These are phyloP conservation scores for Fusarium sp. DNA, from an alignment of 2,329 filamentous ascomycete genomes.

Conservation along the genomic window DNA sequence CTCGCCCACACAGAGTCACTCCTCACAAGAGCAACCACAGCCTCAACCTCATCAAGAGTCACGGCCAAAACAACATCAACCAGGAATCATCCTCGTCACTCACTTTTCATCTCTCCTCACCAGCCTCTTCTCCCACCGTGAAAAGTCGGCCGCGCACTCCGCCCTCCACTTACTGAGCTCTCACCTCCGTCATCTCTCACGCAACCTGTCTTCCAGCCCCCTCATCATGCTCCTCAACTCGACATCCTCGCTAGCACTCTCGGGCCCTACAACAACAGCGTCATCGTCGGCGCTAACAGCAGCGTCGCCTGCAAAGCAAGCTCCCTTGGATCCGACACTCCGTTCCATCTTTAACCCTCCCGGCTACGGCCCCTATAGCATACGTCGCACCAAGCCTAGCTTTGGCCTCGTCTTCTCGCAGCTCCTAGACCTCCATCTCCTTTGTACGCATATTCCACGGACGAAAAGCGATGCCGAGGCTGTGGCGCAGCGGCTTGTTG, in stretches of 20 bases:
- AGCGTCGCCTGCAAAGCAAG: slow-evolving; percentile 18
- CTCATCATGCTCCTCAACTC: slow-evolving; percentile 72
- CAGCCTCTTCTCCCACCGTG: slow-evolving; percentile 66
- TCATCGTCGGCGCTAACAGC: slow-evolving; percentile 11
- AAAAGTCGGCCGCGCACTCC: slow-evolving; percentile 64
- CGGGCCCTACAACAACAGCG: slow-evolving; percentile 4
- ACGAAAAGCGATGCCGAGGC: slow-evolving; percentile 58
- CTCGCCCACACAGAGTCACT: slow-evolving; percentile 16
- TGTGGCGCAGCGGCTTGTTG: slow-evolving; percentile 11
- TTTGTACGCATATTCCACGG: slow-evolving; percentile 64
- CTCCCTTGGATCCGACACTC: slow-evolving; percentile 60
- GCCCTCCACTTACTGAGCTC: slow-evolving; percentile 64
- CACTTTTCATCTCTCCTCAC: slow-evolving; percentile 68
- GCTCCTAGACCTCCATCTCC: slow-evolving; percentile 69
- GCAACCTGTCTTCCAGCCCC: slow-evolving; percentile 57
- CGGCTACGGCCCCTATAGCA: slow-evolving; percentile 26
- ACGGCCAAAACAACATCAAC: slow-evolving; percentile 13
- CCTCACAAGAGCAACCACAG: too few relatives aligned
- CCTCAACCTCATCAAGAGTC: background rate
- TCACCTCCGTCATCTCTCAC: slow-evolving; percentile 63
- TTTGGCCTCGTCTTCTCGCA: slow-evolving; percentile 71
- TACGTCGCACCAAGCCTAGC: slow-evolving; percentile 61
- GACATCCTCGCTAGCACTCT: slow-evolving; percentile 51
- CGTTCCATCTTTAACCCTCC: slow-evolving; percentile 65
- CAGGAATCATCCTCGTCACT: slow-evolving; percentile 68